Conservation (phyloP, 1,139 yeast genomes). For the Nakaseomyces delphensis region DNA sequence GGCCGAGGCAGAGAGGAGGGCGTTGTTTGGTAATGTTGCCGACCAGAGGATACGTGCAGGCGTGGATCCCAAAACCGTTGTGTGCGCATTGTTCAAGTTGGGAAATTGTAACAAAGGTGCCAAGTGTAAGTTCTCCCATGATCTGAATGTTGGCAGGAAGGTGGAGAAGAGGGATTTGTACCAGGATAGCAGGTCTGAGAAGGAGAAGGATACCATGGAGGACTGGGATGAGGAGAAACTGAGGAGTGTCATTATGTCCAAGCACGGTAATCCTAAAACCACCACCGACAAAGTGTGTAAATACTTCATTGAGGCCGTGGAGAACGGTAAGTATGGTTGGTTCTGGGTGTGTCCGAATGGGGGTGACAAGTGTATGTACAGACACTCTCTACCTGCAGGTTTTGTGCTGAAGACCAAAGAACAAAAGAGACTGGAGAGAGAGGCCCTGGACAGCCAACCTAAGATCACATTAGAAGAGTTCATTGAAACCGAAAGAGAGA, state of each 20-base stretch:
- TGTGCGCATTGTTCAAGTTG: constrained; percentile 84
- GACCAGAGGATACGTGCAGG: constrained; percentile 93
- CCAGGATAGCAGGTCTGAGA: constrained; percentile 72
- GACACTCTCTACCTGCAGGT: constrained; percentile 95
- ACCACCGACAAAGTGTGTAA: constrained; percentile 96
- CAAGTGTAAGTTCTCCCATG: constrained; percentile 93
- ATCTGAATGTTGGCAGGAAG: constrained; percentile 75
- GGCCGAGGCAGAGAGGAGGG: constrained; percentile 81
- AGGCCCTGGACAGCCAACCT: constrained; percentile 79
- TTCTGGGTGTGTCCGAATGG: constrained; percentile 97
- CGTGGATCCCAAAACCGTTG: constrained; percentile 90
- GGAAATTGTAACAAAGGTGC: constrained; percentile 85
- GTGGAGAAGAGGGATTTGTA: constrained; percentile 86
- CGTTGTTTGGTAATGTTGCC: constrained; percentile 56
- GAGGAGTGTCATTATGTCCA: constrained; percentile 74
- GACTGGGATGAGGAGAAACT: constrained; percentile 95
- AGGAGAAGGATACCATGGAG: constrained; percentile 87
- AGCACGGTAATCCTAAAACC: constrained; percentile 89
- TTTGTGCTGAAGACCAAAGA: constrained; percentile 94
- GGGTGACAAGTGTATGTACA: constrained; percentile 87
- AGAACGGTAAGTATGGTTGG: constrained; percentile 97
- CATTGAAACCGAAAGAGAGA: constrained; percentile 85
- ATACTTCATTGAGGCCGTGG: constrained; percentile 91
- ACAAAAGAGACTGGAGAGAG: constrained; percentile 79
- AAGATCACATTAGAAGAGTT: constrained; percentile 92